Evolutionary conservation across 1,284 basidiomycete genomes (phyloP).

Genomic region (Trichosporon sp.): DNA sequence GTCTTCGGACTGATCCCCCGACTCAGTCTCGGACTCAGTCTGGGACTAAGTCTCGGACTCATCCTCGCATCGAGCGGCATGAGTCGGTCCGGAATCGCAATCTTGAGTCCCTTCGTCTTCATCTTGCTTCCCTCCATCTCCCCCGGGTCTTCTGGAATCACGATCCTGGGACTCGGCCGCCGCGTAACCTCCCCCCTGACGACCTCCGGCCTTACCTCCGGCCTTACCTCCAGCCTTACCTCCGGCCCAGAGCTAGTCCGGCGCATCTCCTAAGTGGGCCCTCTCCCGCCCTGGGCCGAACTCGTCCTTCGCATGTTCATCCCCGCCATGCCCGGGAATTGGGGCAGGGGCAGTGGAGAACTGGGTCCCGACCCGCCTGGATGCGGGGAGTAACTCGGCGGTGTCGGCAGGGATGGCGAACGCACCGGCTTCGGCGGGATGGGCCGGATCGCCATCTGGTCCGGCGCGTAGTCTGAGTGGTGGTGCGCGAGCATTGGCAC

Average conservation of each 20-base stretch:
- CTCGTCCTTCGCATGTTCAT: constrained; percentile 13
- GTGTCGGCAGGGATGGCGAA: constrained; percentile 15
- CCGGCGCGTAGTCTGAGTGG: neutral
- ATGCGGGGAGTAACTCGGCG: constrained; percentile 3
- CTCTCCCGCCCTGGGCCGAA: neutral
- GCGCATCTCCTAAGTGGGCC: neutral
- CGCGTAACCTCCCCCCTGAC: too few relatives aligned
- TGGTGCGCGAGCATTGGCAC: neutral
- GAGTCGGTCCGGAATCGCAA: neutral
- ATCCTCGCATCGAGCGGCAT: too few relatives aligned
- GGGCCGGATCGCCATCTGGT: neutral
- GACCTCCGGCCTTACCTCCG: too few relatives aligned
- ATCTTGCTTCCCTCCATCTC: too few relatives aligned
- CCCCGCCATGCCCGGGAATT: neutral
- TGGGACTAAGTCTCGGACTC: too few relatives aligned
- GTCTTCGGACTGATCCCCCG: too few relatives aligned
- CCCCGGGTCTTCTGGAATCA: too few relatives aligned
- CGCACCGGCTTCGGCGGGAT: neutral
- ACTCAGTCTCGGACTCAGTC: too few relatives aligned
- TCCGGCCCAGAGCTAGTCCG: too few relatives aligned
- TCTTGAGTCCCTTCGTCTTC: neutral
- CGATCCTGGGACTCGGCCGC: too few relatives aligned
- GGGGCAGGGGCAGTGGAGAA: constrained; percentile 2
- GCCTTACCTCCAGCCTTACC: too few relatives aligned
- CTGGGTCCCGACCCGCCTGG: neutral